Conservation (phyloP, 805 yeast genomes). For the Sugiyamaella mastotermitis region DNA sequence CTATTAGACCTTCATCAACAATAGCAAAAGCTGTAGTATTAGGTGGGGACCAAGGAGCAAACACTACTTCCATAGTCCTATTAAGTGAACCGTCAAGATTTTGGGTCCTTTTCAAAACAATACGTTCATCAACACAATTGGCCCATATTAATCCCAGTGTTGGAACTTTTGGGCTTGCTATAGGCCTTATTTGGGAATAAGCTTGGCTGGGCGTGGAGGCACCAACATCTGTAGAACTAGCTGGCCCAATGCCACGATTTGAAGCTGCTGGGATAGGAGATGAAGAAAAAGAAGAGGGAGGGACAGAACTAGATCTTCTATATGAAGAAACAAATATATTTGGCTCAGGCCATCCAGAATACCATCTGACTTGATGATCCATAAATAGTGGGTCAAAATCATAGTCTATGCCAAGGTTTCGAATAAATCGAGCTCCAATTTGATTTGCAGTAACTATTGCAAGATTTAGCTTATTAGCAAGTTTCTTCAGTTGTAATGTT, state of each 20-base stretch:
- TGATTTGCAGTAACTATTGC: constrained; percentile 76
- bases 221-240: too few relatives aligned
- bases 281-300: too few relatives aligned
- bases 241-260: too few relatives aligned
- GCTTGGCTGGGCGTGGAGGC: too few relatives aligned
- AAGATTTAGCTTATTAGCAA: constrained; percentile 44
- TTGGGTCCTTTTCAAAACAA: constrained; percentile 27
- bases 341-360: constrained; percentile 66
- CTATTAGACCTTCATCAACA: too few relatives aligned
- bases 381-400: constrained; percentile 36
- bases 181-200: too few relatives aligned
- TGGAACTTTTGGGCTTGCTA: constrained; percentile 37
- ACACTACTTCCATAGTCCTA: constrained; percentile 37
- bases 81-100: constrained; percentile 16
- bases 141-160: constrained; percentile 54
- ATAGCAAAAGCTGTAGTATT: constrained; percentile 23
- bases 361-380: constrained; percentile 66
- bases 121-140: constrained; percentile 43
- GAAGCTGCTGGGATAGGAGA: too few relatives aligned
- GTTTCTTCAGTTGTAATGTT: constrained; percentile 41
- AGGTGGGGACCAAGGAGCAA: constrained; percentile 32
- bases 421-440: constrained; percentile 52
- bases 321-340: constrained; percentile 1
- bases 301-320: too few relatives aligned
- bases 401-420: constrained; percentile 27